Evolutionary conservation across 2,329 filamentous ascomycete genomes (phyloP), one percentile per base, ranked within the genome.

Genomic region (Monilinia fructigena): DNA sequence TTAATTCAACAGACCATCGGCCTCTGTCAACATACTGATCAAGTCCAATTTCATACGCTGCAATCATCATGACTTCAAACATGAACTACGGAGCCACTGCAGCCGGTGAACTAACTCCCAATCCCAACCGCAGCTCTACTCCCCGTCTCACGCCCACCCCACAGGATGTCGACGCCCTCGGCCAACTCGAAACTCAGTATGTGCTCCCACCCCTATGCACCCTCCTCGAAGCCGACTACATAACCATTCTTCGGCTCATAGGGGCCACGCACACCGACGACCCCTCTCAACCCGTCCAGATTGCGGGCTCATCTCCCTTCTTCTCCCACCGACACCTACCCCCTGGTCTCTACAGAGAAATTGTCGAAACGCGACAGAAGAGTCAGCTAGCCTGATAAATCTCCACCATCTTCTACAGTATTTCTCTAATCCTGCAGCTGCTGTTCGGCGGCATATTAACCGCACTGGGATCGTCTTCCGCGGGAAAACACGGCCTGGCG

Each of bases 381-480:
- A 63, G 56, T 10, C 67, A 71, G 55, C 64, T 68, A 18, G 54
- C 67, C 40, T 74, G 72, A 61, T 70, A 70, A 50, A 40, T 71
- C 35, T 69, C 62, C 38, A 66, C 69, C 7, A 55, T 68, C 11
- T 47, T 72, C 54, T 73, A 71, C 60, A 73, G 70, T 40, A 23
- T 59, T 3, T 53, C 65, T 18, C 50, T 74, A 8, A 59, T 74
- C 35, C 53, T 71, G 1, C 72, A 74, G 53, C 67, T 74, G 7
- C 16, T 74, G 8, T 68, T 74, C 47, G 73, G 72, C 6, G 72
- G 72, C 2, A 63, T 70, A 3, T 64, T 74, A 10, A 74, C 72
- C 8, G 73, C 69, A 12, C 68, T 74, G 3, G 70, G 71, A 14
- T 68, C 72, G 0, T 65, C 61, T 1, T 55, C 69, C 2, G 61